A percentile compares a stretch with the other conserved stretches of the same genome.
Conservation (phyloP, 495 filamentous ascomycete species). For the Neurospora intermedia region DNA sequence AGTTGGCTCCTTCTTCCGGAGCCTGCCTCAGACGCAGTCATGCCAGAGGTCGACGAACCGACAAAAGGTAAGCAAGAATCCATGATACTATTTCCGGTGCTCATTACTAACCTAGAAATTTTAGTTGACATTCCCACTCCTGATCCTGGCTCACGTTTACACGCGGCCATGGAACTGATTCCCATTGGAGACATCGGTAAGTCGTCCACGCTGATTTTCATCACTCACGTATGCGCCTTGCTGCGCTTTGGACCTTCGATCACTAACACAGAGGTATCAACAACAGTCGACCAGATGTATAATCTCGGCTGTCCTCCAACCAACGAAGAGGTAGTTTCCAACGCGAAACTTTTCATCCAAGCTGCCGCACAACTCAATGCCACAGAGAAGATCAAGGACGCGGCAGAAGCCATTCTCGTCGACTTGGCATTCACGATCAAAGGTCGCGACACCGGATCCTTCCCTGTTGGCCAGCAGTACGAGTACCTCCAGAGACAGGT, state of each 20-base stretch:
- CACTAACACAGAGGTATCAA: neutral
- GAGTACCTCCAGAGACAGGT: neutral
- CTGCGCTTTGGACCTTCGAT: neutral
- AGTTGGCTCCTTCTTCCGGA: neutral
- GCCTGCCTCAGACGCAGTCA: neutral
- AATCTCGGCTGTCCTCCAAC: neutral
- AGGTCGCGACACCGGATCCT: neutral
- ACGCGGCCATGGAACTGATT: neutral
- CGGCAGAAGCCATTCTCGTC: neutral
- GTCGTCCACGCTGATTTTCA: neutral
- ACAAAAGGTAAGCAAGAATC: neutral
- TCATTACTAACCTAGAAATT: neutral
- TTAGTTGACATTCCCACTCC: neutral
- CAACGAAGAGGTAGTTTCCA: neutral
- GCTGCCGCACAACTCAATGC: neutral
- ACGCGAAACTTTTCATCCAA: neutral
- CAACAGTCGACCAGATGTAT: neutral
- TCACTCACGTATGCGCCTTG: neutral
- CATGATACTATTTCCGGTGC: neutral
- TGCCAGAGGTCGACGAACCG: neutral
- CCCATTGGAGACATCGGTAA: neutral
- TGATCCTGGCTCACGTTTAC: neutral
- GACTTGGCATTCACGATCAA: neutral
- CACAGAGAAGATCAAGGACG: neutral
- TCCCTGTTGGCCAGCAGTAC: neutral